Percentiles rank a stretch among this genome's conserved stretches.
These are phyloP conservation scores for Cryphonectria nitschkei DNA, from an alignment of 2,329 filamentous ascomycete genomes.

Conservation along the genomic window DNA sequence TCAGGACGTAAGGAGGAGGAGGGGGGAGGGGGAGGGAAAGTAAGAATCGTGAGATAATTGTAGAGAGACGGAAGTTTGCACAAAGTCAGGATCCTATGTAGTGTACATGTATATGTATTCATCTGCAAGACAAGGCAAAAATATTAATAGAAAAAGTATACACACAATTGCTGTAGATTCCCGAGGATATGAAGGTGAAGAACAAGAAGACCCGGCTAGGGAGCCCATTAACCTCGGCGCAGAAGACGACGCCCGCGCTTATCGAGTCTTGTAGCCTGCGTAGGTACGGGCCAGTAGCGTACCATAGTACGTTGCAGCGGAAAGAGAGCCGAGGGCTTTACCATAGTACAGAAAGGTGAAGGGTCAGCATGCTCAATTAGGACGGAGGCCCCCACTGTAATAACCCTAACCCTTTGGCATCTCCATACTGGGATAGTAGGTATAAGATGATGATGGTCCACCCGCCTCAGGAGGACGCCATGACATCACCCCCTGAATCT, in stretches of 20 bases:
- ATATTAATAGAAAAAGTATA: too few relatives aligned
- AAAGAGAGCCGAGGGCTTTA: not conserved
- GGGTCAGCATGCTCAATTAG: not conserved
- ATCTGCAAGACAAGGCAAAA: not conserved
- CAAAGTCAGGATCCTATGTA: not conserved
- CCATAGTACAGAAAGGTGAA: not conserved
- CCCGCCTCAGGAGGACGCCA: conserved; percentile 16
- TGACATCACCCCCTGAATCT: conserved; percentile 5
- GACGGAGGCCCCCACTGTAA: too few relatives aligned
- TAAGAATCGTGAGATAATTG: not conserved
- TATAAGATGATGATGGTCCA: not conserved
- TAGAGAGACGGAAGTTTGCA: not conserved
- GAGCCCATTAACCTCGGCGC: conserved; percentile 7
- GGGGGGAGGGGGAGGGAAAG: not conserved
- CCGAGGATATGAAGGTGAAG: not conserved
- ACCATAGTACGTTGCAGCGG: not conserved
- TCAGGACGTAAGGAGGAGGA: not conserved
- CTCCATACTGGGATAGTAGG: not conserved
- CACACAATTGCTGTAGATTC: not conserved
- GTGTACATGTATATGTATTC: not conserved
- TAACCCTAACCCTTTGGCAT: not conserved
- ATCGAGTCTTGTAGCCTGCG: not conserved
- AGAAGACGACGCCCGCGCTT: not conserved
- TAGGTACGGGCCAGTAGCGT: too few relatives aligned
- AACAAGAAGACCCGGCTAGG: not conserved